Conservation (phyloP, 2,329 filamentous ascomycete species). For the Talaromyces pinophilus region DNA sequence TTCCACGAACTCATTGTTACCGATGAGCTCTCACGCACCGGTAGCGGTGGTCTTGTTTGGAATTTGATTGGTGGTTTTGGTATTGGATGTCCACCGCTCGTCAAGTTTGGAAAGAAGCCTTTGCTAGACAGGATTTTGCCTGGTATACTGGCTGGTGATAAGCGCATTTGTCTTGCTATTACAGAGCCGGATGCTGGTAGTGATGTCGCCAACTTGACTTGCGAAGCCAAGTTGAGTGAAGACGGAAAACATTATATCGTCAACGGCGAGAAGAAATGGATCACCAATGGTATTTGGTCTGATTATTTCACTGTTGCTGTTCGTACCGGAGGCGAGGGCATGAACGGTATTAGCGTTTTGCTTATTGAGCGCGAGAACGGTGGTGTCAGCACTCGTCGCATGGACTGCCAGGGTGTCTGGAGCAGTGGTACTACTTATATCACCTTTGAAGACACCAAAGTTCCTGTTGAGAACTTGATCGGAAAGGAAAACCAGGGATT, state of each 20-base stretch:
- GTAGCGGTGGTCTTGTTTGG: conserved; percentile 93
- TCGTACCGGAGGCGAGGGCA: conserved; percentile 81
- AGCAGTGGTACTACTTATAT: conserved; percentile 94
- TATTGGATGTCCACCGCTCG: conserved; percentile 86
- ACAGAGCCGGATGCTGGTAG: conserved; percentile 94
- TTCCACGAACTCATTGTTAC: conserved; percentile 98
- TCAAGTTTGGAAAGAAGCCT: conserved; percentile 86
- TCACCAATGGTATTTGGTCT: conserved; percentile 94
- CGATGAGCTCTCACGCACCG: conserved; percentile 86
- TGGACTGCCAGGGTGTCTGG: conserved; percentile 99
- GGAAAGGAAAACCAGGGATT: conserved; percentile 99
- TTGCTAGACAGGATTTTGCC: conserved; percentile 86
- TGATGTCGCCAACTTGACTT: conserved; percentile 92
- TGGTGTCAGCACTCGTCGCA: conserved; percentile 87
- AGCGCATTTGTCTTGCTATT: conserved; percentile 96
- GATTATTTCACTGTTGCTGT: conserved; percentile 99
- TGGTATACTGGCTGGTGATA: conserved; percentile 84
- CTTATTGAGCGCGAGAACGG: conserved; percentile 84
- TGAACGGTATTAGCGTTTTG: conserved; percentile 88
- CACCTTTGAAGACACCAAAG: conserved; percentile 98
- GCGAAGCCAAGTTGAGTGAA: conserved; percentile 89
- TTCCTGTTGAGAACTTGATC: conserved; percentile 96
- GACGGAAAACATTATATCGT: conserved; percentile 99
- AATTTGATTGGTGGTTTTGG: conserved; percentile 95
- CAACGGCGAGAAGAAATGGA: conserved; percentile 99